Evolutionary conservation across 306 rosid species (phyloP), one percentile per base, ranked within the genome.

Genomic region (Acacia crassicarpa): DNA sequence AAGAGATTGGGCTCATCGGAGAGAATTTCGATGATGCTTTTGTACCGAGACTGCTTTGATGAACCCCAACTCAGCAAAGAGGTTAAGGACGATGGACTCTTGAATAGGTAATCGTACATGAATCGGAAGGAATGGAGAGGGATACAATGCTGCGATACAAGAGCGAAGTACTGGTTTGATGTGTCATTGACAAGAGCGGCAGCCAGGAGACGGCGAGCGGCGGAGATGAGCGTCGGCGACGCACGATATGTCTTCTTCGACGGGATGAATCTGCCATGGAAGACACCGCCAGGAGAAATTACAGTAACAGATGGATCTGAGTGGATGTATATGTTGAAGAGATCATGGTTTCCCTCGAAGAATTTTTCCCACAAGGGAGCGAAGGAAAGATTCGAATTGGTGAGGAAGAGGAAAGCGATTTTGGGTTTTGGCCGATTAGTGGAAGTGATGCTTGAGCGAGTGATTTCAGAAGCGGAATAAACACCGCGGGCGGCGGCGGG

Each of bases 371-470:
- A 91, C 9, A 91, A 56, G 8, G 93, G 92, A 43, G 92, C 70
- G 77, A 91, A 91, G 20, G 87, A 33, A 82, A 90, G 92, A 76
- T 91, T 90, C 9, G 96, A 70, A 75, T 90, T 91, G 0, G 96
- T 91, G 77, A 91, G 93, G 77, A 91, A 90, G 6, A 91, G 96
- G 79, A 91, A 91, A 22, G 96, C 93, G 65, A 91, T 88, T 58
- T 91, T 91, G 49, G 93, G 91, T 3, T 83, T 87, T 3, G 91
- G 84, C 51, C 51, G 15, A 76, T 85, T 84, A 0, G 84, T n/a
- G 61, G 66, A 17, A 67, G 66, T 30, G 43, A 5, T 2, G 12
- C 41, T 30, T 7, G 38, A 27, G 49, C 78, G 41, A 75, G 83
- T 87, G 12, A 80, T 78, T 10, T 81, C 35, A 14, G 82, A 38